phyloP scores from a whole-genome alignment of 1,284 basidiomycete genomes.

The Marasmius fiardii region DNA sequence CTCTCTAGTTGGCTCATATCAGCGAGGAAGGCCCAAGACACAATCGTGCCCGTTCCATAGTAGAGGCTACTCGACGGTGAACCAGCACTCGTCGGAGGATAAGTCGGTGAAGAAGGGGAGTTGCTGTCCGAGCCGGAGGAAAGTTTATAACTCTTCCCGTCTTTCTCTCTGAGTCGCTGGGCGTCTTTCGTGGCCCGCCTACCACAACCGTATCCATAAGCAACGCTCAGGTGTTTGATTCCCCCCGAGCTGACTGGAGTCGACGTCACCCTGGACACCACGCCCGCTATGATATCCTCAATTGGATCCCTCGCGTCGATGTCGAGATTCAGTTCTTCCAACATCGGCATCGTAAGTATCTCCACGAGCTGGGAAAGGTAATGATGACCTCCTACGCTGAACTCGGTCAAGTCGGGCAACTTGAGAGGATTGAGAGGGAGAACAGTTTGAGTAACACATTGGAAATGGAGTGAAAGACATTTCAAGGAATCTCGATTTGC shows the following conservation, averaged over 20 bases:
- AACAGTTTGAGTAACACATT: constrained; percentile 53
- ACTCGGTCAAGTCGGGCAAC: constrained; percentile 46
- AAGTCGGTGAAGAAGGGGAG: not conserved
- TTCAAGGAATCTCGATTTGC: constrained; percentile 51
- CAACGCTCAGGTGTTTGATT: constrained; percentile 54
- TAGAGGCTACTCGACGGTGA: constrained; percentile 16
- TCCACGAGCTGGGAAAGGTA: constrained; percentile 63
- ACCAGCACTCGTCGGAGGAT: not conserved
- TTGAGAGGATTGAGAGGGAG: constrained; percentile 53
- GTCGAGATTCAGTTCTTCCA: constrained; percentile 57
- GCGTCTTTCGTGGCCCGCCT: constrained; percentile 3
- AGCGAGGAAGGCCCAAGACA: constrained; percentile 46
- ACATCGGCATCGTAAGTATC: constrained; percentile 49
- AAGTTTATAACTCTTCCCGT: not conserved
- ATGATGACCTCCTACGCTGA: constrained; percentile 63
- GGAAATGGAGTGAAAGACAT: constrained; percentile 56
- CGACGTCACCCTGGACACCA: constrained; percentile 41
- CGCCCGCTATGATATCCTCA: constrained; percentile 58
- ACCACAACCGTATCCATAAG: constrained; percentile 41
- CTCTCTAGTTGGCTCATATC: constrained; percentile 48
- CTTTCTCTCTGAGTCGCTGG: not conserved
- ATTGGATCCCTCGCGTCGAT: constrained; percentile 66
- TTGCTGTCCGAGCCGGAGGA: not conserved
- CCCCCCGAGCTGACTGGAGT: constrained; percentile 44
- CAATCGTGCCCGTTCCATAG: constrained; percentile 21